These are phyloP conservation scores for Acanthamoeba rhysodes DNA, from an alignment of 208 protist genomes.

Conservation along the genomic window DNA sequence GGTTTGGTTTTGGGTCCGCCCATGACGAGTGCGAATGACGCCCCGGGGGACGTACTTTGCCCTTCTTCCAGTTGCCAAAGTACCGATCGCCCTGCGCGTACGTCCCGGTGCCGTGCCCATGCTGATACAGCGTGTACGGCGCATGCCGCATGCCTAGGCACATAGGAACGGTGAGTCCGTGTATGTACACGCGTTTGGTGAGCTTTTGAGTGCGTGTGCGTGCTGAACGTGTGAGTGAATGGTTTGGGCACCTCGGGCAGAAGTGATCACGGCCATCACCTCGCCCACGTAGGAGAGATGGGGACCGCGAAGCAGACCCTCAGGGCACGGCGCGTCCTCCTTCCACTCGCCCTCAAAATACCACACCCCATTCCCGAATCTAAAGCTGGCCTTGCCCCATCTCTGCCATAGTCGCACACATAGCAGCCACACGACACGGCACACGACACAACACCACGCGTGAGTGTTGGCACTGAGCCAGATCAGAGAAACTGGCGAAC, in stretches of 20 bases:
- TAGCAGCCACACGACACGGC: neutral
- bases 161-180: neutral
- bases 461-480: neutral
- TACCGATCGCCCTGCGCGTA: conserved; percentile 62
- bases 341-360: conserved; percentile 45
- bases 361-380: conserved; percentile 34
- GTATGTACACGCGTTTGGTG: neutral
- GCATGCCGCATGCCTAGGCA: conserved; percentile 30
- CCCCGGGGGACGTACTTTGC: neutral
- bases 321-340: conserved; percentile 32
- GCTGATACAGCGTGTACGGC: conserved; percentile 57
- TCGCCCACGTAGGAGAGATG: conserved; percentile 54
- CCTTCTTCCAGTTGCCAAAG: conserved; percentile 71
- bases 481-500: neutral
- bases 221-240: neutral
- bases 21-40: neutral
- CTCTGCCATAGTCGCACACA: neutral
- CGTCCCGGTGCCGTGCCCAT: conserved; percentile 19
- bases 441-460: neutral
- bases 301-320: conserved; percentile 9
- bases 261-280: conserved; percentile 40
- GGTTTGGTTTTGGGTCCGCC: neutral
- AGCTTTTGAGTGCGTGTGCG: neutral
- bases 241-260: neutral
- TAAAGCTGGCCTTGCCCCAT: conserved; percentile 9